Percentiles rank a stretch among this genome's conserved stretches.
These are phyloP conservation scores for Plasmodium malariae DNA, from an alignment of 169 alveolate species.

Conservation along the genomic window DNA sequence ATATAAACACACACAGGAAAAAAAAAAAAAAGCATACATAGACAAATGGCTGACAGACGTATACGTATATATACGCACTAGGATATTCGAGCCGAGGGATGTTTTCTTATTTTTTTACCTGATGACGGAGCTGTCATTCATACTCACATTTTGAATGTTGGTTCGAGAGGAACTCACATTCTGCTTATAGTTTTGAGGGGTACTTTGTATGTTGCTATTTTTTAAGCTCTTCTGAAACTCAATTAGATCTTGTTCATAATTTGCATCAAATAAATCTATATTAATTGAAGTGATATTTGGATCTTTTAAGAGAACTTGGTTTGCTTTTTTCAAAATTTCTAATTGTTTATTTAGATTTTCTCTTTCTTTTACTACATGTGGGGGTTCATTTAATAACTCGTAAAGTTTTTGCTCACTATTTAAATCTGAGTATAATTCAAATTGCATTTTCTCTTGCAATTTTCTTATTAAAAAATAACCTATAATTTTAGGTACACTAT, in stretches of 20 bases:
- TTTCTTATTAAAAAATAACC: conserved; percentile 94
- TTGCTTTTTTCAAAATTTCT: conserved; percentile 87
- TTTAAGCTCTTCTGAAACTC: conserved; percentile 52
- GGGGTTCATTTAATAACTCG: conserved; percentile 86
- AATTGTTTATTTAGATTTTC: conserved; percentile 82
- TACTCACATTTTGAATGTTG: not conserved
- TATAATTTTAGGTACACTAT: conserved; percentile 96
- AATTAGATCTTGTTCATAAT: conserved; percentile 63
- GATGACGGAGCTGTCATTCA: not conserved
- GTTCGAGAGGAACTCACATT: not conserved
- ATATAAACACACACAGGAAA: not conserved
- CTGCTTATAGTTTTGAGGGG: conserved; percentile 6
- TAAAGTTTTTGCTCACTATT: conserved; percentile 81
- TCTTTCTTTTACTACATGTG: conserved; percentile 89
- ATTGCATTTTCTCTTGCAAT: conserved; percentile 83
- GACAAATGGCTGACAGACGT: not conserved
- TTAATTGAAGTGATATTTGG: conserved; percentile 80
- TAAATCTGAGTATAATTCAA: conserved; percentile 81
- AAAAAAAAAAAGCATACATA: not conserved
- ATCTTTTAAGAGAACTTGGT: conserved; percentile 85
- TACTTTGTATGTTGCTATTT: not conserved
- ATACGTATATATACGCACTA: not conserved
- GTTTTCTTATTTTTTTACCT: not conserved
- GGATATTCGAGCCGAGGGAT: not conserved
- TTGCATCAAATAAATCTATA: conserved; percentile 63